Conservation (phyloP, 192 early-diverging fungal genomes). For the Backusella tarrabulga region DNA sequence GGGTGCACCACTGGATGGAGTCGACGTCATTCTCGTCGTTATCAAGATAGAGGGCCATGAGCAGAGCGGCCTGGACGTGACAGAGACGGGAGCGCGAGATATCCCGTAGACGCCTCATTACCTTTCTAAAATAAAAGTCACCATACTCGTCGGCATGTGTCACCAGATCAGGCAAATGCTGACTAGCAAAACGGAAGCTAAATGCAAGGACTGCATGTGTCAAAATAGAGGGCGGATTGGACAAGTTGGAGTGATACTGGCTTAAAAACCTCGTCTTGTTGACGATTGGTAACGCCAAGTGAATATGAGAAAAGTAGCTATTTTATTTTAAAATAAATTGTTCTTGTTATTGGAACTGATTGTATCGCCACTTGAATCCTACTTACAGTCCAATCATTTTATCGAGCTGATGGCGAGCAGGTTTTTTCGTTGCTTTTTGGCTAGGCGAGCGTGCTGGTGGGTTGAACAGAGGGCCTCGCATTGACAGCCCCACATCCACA, state of each 20-base stretch:
- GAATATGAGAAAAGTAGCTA: constrained; percentile 32
- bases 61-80: constrained; percentile 23
- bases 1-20: constrained; percentile 29
- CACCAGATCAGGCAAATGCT: not conserved
- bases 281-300: constrained; percentile 27
- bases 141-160: not conserved
- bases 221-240: constrained; percentile 7
- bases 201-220: constrained; percentile 18
- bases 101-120: constrained; percentile 20
- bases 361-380: not conserved
- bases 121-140: constrained; percentile 18
- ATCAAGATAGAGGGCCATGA: constrained; percentile 31
- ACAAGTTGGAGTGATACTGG: not conserved
- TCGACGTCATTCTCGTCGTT: constrained; percentile 27
- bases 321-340: not conserved
- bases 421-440: not conserved
- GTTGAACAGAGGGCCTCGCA: constrained; percentile 14
- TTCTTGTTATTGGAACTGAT: not conserved
- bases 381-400: constrained; percentile 11
- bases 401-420: constrained; percentile 2
- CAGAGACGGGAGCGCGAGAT: constrained; percentile 10
- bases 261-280: constrained; percentile 26
- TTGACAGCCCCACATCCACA: constrained; percentile 27
- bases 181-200: constrained; percentile 16
- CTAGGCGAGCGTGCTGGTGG: not conserved